These are phyloP conservation scores for Sporothrix phasma DNA, from an alignment of 2,329 filamentous ascomycete species.

Conservation along the genomic window DNA sequence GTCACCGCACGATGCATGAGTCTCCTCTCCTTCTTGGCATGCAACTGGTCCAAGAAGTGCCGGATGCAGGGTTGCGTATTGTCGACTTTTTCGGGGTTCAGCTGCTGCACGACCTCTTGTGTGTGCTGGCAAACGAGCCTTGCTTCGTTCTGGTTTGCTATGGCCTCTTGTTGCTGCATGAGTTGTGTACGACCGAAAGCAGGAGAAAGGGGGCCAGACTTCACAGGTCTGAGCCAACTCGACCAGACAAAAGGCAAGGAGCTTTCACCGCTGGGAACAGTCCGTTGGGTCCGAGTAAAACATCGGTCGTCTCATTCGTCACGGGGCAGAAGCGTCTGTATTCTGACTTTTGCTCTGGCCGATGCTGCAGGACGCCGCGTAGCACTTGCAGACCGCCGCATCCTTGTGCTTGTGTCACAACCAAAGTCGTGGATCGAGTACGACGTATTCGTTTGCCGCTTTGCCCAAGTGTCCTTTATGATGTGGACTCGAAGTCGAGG, in stretches of 20 bases:
- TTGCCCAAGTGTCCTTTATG: not conserved
- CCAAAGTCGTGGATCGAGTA: too few species aligned
- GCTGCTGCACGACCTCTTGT: constrained; percentile 5
- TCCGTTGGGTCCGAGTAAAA: not conserved
- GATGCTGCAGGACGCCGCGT: constrained; percentile 13
- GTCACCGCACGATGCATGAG: not conserved
- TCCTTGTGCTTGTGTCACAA: not conserved
- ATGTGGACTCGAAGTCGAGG: not conserved
- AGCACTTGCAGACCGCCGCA: constrained; percentile 1
- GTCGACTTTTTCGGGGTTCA: constrained; percentile 6
- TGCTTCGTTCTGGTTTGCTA: not conserved
- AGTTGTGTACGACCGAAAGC: not conserved
- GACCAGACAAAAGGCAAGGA: not conserved
- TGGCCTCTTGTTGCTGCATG: not conserved
- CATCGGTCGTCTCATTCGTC: not conserved
- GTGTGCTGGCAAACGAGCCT: constrained; percentile 3
- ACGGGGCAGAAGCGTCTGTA: not conserved
- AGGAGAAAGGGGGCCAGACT: not conserved
- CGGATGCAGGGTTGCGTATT: not conserved
- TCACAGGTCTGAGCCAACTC: not conserved
- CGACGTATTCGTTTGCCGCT: not conserved
- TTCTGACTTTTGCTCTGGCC: not conserved
- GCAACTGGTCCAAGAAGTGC: constrained; percentile 2
- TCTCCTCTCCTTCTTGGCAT: not conserved
- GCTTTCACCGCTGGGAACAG: not conserved